Evolutionary conservation across 2,329 filamentous ascomycete genomes (phyloP).

Genomic region (Clarireedia homoeocarpa): DNA sequence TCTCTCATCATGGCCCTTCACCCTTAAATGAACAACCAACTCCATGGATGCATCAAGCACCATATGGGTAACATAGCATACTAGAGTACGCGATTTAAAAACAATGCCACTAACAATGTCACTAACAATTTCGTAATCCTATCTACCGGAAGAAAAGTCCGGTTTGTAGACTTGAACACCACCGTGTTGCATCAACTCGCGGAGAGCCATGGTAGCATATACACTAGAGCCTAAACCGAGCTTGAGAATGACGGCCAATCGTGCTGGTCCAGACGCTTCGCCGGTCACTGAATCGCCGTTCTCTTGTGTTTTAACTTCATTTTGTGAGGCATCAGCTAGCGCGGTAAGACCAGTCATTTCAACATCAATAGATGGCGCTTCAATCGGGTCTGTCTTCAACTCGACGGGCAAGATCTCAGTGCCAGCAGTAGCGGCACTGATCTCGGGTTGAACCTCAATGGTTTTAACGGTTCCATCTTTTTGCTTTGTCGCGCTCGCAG

Average conservation of each 20-base stretch:
- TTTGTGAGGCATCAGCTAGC: neutral
- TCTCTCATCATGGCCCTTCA: neutral
- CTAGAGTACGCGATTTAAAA: neutral
- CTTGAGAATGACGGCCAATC: slow-evolving; percentile 62
- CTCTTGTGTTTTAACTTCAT: neutral
- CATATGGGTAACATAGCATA: slow-evolving; percentile 1
- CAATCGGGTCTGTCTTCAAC: neutral
- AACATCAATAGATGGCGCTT: neutral
- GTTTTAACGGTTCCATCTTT: neutral
- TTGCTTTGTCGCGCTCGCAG: neutral
- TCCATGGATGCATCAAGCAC: neutral
- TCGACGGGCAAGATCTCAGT: neutral
- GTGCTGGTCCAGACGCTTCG: slow-evolving; percentile 25
- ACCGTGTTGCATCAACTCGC: slow-evolving; percentile 68
- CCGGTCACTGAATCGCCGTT: neutral
- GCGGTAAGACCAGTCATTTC: neutral
- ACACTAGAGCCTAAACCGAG: slow-evolving; percentile 72
- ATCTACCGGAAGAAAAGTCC: slow-evolving; percentile 41
- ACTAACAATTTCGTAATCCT: neutral
- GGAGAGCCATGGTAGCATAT: slow-evolving; percentile 76
- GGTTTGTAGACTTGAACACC: slow-evolving; percentile 55
- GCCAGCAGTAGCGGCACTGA: neutral
- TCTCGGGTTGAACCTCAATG: neutral
- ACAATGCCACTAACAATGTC: neutral
- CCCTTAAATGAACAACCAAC: neutral